Evolutionary conservation across 139 green algal genomes (phyloP), one percentile per base, ranked within the genome.

Genomic region (Mesotaenium endlicherianum): DNA sequence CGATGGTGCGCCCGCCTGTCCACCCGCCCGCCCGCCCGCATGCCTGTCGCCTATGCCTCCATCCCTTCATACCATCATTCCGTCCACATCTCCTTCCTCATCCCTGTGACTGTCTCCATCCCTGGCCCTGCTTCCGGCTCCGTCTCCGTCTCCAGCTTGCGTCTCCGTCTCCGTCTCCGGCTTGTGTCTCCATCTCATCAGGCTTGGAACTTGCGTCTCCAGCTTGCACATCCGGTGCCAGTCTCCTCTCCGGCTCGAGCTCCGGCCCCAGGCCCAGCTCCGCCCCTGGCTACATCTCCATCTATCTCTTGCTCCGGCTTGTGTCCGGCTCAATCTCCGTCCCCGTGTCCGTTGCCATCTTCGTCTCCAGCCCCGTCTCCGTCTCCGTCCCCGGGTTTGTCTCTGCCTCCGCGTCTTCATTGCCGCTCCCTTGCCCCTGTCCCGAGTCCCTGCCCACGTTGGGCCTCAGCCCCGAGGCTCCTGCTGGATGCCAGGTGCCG

Each of bases 1-100:
- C 31, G 88, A 87, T 59, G 76, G 76, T 86, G 30, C 47, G 79
- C 6, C 31, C 42, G 8, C 11, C 50, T 34, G 50, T 26, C 50
- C 20, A 64, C 50, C 50, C 20, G 20, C 26, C 50, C 50, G 20
- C 26, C 50, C 26, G 20, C 50, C 50, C 50, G 26, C 20, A 34
- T 64, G 26, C n/a, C n/a, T n/a, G n/a, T n/a, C n/a, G n/a, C 16
- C 11, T 11, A 11, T 75, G 64, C 11, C 38, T 75, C 11, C 34
- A 64, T 64, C 26, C 26, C 53, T 64, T 64, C 53, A 64, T 34
- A 26, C 26, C 53, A 50, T 77, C 43, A n/a, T 77, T 30, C 34
- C 69, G 30, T 77, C 31, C 69, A 11, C 69, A 16, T 64, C 68
- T 53, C 68, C 68, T 3, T 38, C 69, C 69, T 69, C 69, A n/a